Percentiles rank a stretch among this genome's conserved stretches.
These are phyloP conservation scores for Stevia rebaudiana DNA, from an alignment of 140 eudicot genomes.

Conservation along the genomic window DNA sequence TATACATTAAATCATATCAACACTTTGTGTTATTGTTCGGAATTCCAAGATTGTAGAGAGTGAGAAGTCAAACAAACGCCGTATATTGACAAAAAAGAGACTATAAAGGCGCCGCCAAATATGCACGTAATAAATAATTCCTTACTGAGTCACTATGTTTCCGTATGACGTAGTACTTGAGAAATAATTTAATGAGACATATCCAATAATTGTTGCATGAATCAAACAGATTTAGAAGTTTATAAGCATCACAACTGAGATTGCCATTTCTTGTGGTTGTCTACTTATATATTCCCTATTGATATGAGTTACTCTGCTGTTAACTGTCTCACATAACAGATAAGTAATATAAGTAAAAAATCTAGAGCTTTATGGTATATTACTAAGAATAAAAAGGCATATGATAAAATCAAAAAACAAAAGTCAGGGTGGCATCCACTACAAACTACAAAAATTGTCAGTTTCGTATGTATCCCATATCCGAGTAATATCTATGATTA, in stretches of 20 bases:
- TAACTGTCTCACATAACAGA: slow-evolving; percentile 3
- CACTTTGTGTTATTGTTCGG: background rate
- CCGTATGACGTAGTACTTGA: background rate
- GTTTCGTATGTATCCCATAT: slow-evolving; percentile 10
- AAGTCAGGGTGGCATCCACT: background rate
- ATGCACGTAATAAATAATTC: background rate
- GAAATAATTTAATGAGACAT: background rate
- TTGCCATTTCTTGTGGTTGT: slow-evolving; percentile 4
- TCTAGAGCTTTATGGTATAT: slow-evolving; percentile 3
- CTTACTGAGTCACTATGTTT: background rate
- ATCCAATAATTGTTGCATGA: background rate
- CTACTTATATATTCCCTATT: slow-evolving; percentile 1
- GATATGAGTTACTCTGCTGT: slow-evolving; percentile 2
- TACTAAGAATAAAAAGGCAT: background rate
- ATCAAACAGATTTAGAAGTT: background rate
- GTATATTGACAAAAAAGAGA: background rate
- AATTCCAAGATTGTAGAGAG: background rate
- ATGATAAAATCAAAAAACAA: background rate
- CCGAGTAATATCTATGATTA: slow-evolving; percentile 1
- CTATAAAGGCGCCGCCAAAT: background rate
- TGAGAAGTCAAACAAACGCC: background rate
- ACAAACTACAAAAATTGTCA: slow-evolving; percentile 11
- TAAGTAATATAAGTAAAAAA: background rate
- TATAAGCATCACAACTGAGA: slow-evolving; percentile 8
- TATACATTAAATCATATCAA: slow-evolving; percentile 1